Conservation (phyloP, 2,329 filamentous ascomycete genomes). For the Aspergillus novoparasiticus region DNA sequence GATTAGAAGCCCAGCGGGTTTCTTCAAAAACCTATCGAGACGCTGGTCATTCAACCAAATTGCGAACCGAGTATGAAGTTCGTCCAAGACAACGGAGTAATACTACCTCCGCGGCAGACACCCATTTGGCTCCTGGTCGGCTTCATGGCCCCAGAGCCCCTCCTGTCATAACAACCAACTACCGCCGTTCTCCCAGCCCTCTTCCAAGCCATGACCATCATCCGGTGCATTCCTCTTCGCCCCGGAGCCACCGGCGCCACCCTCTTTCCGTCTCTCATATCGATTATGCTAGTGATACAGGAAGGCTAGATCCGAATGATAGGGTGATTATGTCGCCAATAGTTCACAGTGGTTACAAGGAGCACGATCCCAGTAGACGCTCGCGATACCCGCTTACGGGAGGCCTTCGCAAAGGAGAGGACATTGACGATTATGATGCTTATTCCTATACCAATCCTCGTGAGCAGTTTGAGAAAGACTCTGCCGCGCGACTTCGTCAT, state of each 20-base stretch:
- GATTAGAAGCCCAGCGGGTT: slow-evolving; percentile 37
- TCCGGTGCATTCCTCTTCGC: slow-evolving; percentile 33
- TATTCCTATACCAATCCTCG: slow-evolving; percentile 52
- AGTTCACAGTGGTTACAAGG: slow-evolving; percentile 29
- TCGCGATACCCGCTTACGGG: slow-evolving; percentile 34
- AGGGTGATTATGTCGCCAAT: slow-evolving; percentile 21
- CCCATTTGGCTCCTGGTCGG: slow-evolving; percentile 27
- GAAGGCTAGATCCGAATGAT: slow-evolving; percentile 28
- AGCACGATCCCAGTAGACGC: slow-evolving; percentile 26
- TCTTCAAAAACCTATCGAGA: slow-evolving; percentile 37
- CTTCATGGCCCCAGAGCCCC: slow-evolving; percentile 32
- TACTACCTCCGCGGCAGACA: slow-evolving; percentile 34
- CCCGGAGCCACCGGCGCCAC: slow-evolving; percentile 31
- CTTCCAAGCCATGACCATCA: slow-evolving; percentile 38
- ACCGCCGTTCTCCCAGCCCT: slow-evolving; percentile 37
- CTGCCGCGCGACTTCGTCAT: slow-evolving; percentile 39
- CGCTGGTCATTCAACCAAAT: slow-evolving; percentile 32
- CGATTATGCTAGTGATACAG: slow-evolving; percentile 42
- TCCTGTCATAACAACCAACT: slow-evolving; percentile 31
- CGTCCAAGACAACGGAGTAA: slow-evolving; percentile 41
- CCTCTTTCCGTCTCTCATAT: slow-evolving; percentile 31
- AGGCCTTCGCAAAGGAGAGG: slow-evolving; percentile 35
- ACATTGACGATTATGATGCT: slow-evolving; percentile 45
- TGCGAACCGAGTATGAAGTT: slow-evolving; percentile 41
- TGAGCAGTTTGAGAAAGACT: slow-evolving; percentile 51